Percentiles rank a stretch among this genome's conserved stretches.
Conservation (phyloP, 371 early-diverging fungal genomes). For the Mortierella sp. region DNA sequence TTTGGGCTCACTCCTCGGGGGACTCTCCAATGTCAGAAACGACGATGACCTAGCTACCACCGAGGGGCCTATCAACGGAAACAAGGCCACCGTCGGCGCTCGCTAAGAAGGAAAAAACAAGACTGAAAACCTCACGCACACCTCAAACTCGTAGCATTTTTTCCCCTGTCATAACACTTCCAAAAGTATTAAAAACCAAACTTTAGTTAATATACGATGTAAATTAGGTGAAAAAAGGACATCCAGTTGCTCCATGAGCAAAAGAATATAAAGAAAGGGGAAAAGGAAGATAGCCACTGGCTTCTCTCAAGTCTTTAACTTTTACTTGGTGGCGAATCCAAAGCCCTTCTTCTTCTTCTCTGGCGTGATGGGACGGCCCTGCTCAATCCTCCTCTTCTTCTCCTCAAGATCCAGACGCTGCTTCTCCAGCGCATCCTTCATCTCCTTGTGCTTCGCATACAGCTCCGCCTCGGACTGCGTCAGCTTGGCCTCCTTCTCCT, state of each 20-base stretch:
- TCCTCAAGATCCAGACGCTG: constrained; percentile 94
- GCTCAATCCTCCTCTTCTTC: constrained; percentile 90
- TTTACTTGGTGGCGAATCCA: constrained; percentile 53
- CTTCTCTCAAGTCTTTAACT: not conserved
- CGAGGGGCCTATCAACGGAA: not conserved
- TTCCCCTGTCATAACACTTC: not conserved
- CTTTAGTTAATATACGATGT: too few relatives aligned
- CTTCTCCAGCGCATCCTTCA: constrained; percentile 96
- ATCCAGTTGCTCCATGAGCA: too few relatives aligned
- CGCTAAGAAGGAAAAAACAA: not conserved
- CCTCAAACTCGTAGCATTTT: not conserved
- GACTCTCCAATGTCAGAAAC: not conserved
- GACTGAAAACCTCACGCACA: not conserved
- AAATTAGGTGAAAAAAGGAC: too few relatives aligned
- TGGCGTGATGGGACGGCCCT: constrained; percentile 87
- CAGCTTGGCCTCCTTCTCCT: constrained; percentile 97
- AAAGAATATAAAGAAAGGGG: too few relatives aligned
- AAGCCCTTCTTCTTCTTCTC: constrained; percentile 90
- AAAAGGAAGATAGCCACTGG: not conserved
- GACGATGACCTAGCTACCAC: not conserved
- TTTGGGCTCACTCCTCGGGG: not conserved
- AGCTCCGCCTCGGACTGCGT: constrained; percentile 97
- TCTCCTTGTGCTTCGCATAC: constrained; percentile 96
- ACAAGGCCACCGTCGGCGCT: not conserved
- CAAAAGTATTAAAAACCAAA: too few relatives aligned